Percentiles rank a stretch among this genome's conserved stretches.
These are phyloP conservation scores for Lactarius trivialis DNA, from an alignment of 768 basidiomycete species.

Conservation along the genomic window DNA sequence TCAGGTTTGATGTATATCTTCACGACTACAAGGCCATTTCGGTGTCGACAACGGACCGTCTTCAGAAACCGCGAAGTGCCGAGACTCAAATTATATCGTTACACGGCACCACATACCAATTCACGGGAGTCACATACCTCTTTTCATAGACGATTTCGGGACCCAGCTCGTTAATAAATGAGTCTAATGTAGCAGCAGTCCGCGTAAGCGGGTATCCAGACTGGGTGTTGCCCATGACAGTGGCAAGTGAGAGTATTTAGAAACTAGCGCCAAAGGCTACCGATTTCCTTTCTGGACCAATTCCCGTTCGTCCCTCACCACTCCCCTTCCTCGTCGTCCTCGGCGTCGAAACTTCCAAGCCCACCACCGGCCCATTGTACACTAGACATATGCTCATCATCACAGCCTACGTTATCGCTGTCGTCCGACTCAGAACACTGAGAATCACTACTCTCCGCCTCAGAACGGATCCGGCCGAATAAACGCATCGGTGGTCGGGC, in stretches of 20 bases:
- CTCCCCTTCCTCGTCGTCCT: not conserved
- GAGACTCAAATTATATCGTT: slow-evolving; percentile 36
- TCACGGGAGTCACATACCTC: slow-evolving; percentile 47
- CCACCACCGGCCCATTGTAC: not conserved
- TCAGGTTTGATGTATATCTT: slow-evolving; percentile 97
- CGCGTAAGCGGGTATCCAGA: slow-evolving; percentile 66
- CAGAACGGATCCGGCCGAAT: slow-evolving; percentile 2
- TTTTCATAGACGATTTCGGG: slow-evolving; percentile 87
- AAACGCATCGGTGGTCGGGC: slow-evolving; percentile 8
- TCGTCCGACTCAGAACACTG: not conserved
- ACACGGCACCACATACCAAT: not conserved
- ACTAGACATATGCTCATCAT: not conserved
- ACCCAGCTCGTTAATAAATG: slow-evolving; percentile 84
- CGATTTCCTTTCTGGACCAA: slow-evolving; percentile 2
- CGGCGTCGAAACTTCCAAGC: not conserved
- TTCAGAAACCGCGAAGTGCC: slow-evolving; percentile 66
- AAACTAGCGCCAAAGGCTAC: not conserved
- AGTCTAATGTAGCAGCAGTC: slow-evolving; percentile 77
- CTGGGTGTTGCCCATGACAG: slow-evolving; percentile 69
- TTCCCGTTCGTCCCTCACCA: not conserved
- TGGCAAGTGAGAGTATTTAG: not conserved
- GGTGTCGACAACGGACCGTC: slow-evolving; percentile 83
- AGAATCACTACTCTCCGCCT: not conserved
- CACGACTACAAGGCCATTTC: slow-evolving; percentile 76
- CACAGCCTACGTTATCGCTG: not conserved